Evolutionary conservation across 2,329 filamentous ascomycete genomes (phyloP), one percentile per base, ranked within the genome.

Genomic region (Juglanconis sp.): DNA sequence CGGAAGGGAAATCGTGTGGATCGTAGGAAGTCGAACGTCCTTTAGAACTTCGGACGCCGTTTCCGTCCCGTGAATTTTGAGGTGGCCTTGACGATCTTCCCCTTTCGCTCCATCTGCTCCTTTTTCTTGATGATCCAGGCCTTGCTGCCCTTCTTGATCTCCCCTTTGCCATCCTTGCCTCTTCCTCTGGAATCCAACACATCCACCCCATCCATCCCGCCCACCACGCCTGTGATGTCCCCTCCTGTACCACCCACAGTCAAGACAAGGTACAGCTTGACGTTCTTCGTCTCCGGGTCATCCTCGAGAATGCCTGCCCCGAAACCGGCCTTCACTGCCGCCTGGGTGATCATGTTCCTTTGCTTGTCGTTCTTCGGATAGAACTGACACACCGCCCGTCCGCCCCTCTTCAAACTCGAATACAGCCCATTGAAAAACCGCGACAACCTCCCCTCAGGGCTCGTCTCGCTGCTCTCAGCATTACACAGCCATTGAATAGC

Each of bases 401-500:
- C 95, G 5, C 95, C 95, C 24, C 95, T 81, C 65, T 87, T 86
- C 64, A 99, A 77, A 62, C 87, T 87, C 0, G 92, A 90, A 75
- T 98, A 99, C 1, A 99, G 76, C 0, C 92, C 92, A 69, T 96
- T 92, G 74, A 99, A 99, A 72, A 99, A 99, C 49, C 94, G 81
- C 4, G 85, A 83, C 32, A 99, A 76, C 5, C 95, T 80, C 0
- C 90, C 91, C 34, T 89, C 84, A 1, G 92, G 90, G 1, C 85
- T 90, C 0, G 95, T 93, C 53, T 96, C 92, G 70, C 86, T 91
- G 62, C 85, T 90, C 74, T 98, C 95, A 46, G 94, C 95, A 74
- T 96, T 98, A 75, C 95, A 99, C 35, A 99, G 81, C 95, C 95
- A 99, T 75, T 99, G 95, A n/a, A 99, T 90, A 0, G 95, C 95